Percentiles rank a stretch among this genome's conserved stretches.
Evolutionary conservation across 345 rosid species (phyloP).

Genomic region (Erodium maritimum): DNA sequence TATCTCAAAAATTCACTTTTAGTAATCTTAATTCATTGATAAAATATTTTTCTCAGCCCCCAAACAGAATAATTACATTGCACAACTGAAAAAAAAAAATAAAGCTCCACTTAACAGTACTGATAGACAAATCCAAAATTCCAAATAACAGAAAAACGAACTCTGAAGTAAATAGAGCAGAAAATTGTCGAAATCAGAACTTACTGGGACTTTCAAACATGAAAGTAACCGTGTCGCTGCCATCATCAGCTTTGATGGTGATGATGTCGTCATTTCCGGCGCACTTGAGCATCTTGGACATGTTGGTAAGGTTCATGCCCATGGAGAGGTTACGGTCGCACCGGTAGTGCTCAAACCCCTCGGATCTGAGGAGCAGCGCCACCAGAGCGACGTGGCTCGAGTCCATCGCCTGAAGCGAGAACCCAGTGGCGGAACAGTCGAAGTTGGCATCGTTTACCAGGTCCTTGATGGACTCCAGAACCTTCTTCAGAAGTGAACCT

Average conservation of each 20-base stretch:
- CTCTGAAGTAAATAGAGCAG: background rate
- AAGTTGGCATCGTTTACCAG: conserved; percentile 93
- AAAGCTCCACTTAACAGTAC: background rate
- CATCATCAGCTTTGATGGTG: conserved; percentile 95
- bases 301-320: conserved; percentile 91
- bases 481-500: conserved; percentile 93
- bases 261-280: conserved; percentile 96
- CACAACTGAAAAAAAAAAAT: no score
- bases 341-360: conserved; percentile 97
- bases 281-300: conserved; percentile 93
- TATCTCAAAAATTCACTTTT: background rate
- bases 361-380: conserved; percentile 78
- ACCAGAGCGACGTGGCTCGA: conserved; percentile 99
- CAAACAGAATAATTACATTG: background rate
- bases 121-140: background rate
- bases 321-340: conserved; percentile 90
- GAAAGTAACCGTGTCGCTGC: conserved; percentile 91
- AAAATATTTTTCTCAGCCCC: background rate
- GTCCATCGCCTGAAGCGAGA: conserved; percentile 98
- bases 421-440: conserved; percentile 90
- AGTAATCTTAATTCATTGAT: no score
- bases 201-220: conserved; percentile 98
- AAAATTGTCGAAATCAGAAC: conserved; percentile 9
- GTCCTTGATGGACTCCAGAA: conserved; percentile 79
- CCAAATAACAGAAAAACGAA: conserved; percentile 1